phyloP scores from a whole-genome alignment of 2,329 filamentous ascomycete genomes.

The Amauroascus verrucosus region DNA sequence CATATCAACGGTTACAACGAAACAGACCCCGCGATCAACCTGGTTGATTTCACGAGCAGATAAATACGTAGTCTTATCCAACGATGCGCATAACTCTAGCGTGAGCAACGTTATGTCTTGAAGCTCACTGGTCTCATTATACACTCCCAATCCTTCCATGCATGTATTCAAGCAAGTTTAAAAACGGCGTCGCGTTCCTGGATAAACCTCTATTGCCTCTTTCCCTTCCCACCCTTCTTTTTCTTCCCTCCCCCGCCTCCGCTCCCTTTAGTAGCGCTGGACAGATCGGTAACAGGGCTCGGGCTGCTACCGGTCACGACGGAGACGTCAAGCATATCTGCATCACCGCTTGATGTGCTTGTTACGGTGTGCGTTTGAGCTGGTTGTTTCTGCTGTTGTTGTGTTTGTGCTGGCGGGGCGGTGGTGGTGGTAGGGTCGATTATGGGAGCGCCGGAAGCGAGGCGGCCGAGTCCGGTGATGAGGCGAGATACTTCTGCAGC shows the following conservation, averaged over 20 bases:
- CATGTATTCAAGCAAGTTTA: too few relatives aligned
- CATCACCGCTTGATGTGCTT: constrained; percentile 26
- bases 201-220: constrained; percentile 50
- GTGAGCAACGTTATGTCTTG: too few relatives aligned
- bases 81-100: too few relatives aligned
- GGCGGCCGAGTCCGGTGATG: constrained; percentile 61
- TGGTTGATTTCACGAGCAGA: too few relatives aligned
- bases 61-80: too few relatives aligned
- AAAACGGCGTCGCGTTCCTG: too few relatives aligned
- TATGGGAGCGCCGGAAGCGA: constrained; percentile 56
- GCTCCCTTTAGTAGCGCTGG: constrained; percentile 59
- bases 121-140: too few relatives aligned
- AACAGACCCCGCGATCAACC: too few relatives aligned
- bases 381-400: background rate
- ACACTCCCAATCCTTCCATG: too few relatives aligned
- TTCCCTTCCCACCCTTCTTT: constrained; percentile 63
- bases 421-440: constrained; percentile 21
- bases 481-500: constrained; percentile 79
- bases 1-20: too few relatives aligned
- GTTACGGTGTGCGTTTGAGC: background rate
- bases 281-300: constrained; percentile 36
- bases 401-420: constrained; percentile 22
- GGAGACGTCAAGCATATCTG: constrained; percentile 32
- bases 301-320: constrained; percentile 22
- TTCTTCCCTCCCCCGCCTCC: constrained; percentile 60